Conservation (phyloP, 2,329 filamentous ascomycete genomes). For the Ceratocystis eucalypticola region DNA sequence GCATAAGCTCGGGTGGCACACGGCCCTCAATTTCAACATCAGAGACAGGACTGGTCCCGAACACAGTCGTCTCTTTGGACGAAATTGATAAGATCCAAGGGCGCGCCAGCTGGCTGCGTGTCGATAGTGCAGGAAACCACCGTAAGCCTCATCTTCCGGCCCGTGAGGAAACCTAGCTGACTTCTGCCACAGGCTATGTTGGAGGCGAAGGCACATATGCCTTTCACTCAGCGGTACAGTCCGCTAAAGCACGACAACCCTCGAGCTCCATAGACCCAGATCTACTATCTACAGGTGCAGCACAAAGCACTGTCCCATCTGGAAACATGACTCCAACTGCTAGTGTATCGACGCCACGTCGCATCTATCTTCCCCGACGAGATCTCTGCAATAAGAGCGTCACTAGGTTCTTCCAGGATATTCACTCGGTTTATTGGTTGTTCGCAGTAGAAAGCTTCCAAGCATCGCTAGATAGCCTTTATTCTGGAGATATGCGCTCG, state of each 20-base stretch:
- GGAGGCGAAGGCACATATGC: slow-evolving; percentile 23
- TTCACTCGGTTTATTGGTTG: slow-evolving; percentile 25
- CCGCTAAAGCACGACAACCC: slow-evolving; percentile 20
- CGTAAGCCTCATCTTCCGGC: background rate
- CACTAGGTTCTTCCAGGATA: slow-evolving; percentile 24
- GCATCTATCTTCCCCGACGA: slow-evolving; percentile 23
- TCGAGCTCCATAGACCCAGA: background rate
- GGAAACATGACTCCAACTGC: slow-evolving; percentile 5
- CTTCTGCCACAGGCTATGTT: slow-evolving; percentile 20
- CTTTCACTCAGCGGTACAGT: slow-evolving; percentile 23
- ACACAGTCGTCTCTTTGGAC: background rate
- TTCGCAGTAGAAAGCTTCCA: slow-evolving; percentile 24
- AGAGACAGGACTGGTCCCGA: background rate
- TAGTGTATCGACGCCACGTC: slow-evolving; percentile 20
- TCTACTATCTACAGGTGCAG: background rate
- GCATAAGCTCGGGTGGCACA: background rate
- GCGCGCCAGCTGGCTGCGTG: background rate
- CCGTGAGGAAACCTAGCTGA: slow-evolving; percentile 2
- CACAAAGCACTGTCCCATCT: background rate
- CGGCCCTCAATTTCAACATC: background rate
- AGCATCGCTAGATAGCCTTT: slow-evolving; percentile 23
- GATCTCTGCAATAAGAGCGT: slow-evolving; percentile 24
- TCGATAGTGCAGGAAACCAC: background rate
- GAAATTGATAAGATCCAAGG: slow-evolving; percentile 8
- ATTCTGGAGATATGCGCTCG: slow-evolving; percentile 22